phyloP scores from a whole-genome alignment of 129 eudicot species.

The Rutidosis leptorrhynchoides region DNA sequence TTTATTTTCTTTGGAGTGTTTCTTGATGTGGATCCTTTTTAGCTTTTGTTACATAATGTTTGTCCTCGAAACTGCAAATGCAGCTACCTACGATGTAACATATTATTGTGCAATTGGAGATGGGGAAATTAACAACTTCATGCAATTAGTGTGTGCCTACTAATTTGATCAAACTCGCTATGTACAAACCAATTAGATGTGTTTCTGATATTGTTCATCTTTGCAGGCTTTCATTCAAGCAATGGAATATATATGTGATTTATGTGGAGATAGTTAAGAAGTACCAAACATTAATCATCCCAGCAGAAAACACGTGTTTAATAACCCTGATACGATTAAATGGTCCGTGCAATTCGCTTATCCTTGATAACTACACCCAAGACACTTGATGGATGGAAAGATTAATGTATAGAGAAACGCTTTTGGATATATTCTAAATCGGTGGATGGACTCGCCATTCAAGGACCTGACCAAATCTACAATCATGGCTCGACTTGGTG shows the following conservation, averaged over 20 bases:
- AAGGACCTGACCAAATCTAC: constrained; percentile 35
- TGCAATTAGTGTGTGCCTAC: no score
- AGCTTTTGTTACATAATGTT: constrained; percentile 4
- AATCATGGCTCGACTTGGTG: constrained; percentile 43
- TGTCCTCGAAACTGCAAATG: not conserved
- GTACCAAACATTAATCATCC: constrained; percentile 22
- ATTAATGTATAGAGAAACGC: not conserved
- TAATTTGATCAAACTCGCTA: no score
- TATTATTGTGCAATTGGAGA: constrained; percentile 37
- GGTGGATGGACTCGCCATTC: constrained; percentile 32
- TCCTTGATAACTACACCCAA: constrained; percentile 40
- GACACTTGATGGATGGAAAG: constrained; percentile 28
- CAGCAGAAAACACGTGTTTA: constrained; percentile 20
- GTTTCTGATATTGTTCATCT: no score
- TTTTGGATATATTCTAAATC: constrained; percentile 25
- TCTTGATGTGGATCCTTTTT: not conserved
- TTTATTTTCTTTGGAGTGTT: constrained; percentile 1
- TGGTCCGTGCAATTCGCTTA: constrained; percentile 37
- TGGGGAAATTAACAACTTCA: no score
- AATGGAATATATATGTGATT: no score
- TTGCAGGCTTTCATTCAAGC: no score
- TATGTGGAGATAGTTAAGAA: constrained; percentile 25
- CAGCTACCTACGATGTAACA: constrained; percentile 19
- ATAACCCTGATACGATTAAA: constrained; percentile 24
- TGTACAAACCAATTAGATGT: no score